Evolutionary conservation across 2,329 filamentous ascomycete species (phyloP), one percentile per base, ranked within the genome.

Genomic region (Ceratocystiopsis brevicomis): DNA sequence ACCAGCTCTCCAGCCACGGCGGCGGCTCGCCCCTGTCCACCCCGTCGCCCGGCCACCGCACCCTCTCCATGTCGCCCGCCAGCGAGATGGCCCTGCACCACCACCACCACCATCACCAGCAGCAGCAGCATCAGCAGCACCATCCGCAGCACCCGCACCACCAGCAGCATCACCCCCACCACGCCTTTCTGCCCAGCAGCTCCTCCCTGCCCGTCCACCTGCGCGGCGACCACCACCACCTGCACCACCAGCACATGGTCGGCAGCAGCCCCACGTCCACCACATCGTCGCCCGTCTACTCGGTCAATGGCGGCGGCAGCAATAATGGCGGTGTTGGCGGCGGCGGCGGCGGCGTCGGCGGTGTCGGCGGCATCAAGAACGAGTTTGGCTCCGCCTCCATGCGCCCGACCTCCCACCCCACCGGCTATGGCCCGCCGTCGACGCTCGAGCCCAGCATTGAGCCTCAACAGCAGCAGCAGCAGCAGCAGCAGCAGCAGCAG

Each of bases 371-470:
- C 25, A 11, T 30, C 25, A 30, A 30, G 25, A 30, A 30, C 25
- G 25, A 30, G 25, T 30, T 30, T 9, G 69, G 70, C 50, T 74
- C 75, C 61, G 68, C 61, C 48, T 66, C 60, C 45, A 68, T 73
- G 55, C 68, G 74, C 39, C 75, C 88, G 52, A 95, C 88, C 0
- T 95, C 87, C 36, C 87, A 95, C 59, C 87, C 88, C 0, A 78
- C 67, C 13, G 71, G 71, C 47, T 93, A 88, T 59, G 81, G 79
- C n/a, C 84, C 84, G 2, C 83, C 84, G 2, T 77, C 81, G 40
- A 86, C 82, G 15, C 68, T 95, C 42, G 88, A 95, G 63, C 85
- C 87, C 21, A 87, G 75, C 58, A 71, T 84, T 48, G 84, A 88
- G 57, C 78, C 82, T 46, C 77, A 80, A 50, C 78, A 81, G 52